Evolutionary conservation across 2,329 filamentous ascomycete genomes (phyloP).

Genomic region (Podosphaera xanthii): DNA sequence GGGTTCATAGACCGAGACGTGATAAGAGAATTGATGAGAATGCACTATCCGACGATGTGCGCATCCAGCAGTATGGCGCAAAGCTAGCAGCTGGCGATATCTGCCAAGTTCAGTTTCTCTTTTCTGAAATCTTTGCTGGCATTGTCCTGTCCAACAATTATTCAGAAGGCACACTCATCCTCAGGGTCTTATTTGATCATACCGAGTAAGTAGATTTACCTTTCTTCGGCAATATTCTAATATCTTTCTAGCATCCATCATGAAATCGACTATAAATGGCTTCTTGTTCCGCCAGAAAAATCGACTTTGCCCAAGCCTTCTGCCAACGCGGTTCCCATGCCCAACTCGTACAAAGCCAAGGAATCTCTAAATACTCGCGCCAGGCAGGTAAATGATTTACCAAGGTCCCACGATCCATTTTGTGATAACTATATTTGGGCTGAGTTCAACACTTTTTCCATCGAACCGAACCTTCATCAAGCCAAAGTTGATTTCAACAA

Average conservation of each 20-base stretch:
- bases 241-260: slow-evolving; percentile 35
- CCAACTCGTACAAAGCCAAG: slow-evolving; percentile 35
- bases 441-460: slow-evolving; percentile 49
- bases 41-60: slow-evolving; percentile 43
- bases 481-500: slow-evolving; percentile 49
- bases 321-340: slow-evolving; percentile 46
- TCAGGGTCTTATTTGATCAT: slow-evolving; percentile 33
- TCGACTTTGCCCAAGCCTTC: slow-evolving; percentile 55
- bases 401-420: slow-evolving; percentile 42
- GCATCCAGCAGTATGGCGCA: slow-evolving; percentile 44
- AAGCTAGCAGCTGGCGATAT: slow-evolving; percentile 49
- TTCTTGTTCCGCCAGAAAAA: slow-evolving; percentile 47
- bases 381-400: slow-evolving; percentile 35
- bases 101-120: slow-evolving; percentile 67
- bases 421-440: slow-evolving; percentile 49
- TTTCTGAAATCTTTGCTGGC: slow-evolving; percentile 77
- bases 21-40: slow-evolving; percentile 51
- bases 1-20: slow-evolving; percentile 77
- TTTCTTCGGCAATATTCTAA: slow-evolving; percentile 19
- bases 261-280: slow-evolving; percentile 69
- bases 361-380: slow-evolving; percentile 44
- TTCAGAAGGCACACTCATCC: slow-evolving; percentile 50
- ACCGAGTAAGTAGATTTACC: neutral
- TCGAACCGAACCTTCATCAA: slow-evolving; percentile 33
- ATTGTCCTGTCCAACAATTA: slow-evolving; percentile 62